Percentiles rank a stretch among this genome's conserved stretches.
Conservation (phyloP, 257 asterid genomes). For the Penstemon barbatus region DNA sequence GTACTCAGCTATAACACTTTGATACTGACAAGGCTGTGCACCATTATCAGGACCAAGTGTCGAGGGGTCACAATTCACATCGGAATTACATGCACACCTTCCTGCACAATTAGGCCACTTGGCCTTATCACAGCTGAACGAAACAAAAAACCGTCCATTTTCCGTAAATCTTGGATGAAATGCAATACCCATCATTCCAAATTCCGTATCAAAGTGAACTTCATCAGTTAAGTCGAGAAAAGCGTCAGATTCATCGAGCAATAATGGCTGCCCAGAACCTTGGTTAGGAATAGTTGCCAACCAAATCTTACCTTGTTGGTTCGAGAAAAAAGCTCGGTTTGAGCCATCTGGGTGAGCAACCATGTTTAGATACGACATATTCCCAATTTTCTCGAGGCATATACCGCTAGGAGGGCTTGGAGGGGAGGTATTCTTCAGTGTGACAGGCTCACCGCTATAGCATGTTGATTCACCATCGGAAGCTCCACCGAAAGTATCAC, state of each 20-base stretch:
- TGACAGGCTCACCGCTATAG: conserved; percentile 59
- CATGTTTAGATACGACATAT: conserved; percentile 72
- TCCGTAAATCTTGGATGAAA: conserved; percentile 66
- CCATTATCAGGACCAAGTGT: conserved; percentile 54
- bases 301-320: conserved; percentile 82
- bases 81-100: conserved; percentile 81
- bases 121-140: conserved; percentile 79
- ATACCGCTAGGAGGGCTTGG: conserved; percentile 63
- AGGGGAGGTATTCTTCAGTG: conserved; percentile 40
- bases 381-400: conserved; percentile 86
- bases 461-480: conserved; percentile 55
- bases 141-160: conserved; percentile 83
- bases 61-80: conserved; percentile 70
- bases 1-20: conserved; percentile 74
- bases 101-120: conserved; percentile 78
- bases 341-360: conserved; percentile 90
- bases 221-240: conserved; percentile 78
- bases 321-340: conserved; percentile 73
- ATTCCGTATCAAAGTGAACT: conserved; percentile 65
- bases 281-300: conserved; percentile 68
- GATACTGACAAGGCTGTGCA: conserved; percentile 78
- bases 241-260: conserved; percentile 53
- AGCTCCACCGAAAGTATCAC: conserved; percentile 68
- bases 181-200: conserved; percentile 84
- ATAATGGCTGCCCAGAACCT: conserved; percentile 61